These are phyloP conservation scores for Coemansia sp. DNA, from an alignment of 192 early-diverging fungal species.

Conservation along the genomic window DNA sequence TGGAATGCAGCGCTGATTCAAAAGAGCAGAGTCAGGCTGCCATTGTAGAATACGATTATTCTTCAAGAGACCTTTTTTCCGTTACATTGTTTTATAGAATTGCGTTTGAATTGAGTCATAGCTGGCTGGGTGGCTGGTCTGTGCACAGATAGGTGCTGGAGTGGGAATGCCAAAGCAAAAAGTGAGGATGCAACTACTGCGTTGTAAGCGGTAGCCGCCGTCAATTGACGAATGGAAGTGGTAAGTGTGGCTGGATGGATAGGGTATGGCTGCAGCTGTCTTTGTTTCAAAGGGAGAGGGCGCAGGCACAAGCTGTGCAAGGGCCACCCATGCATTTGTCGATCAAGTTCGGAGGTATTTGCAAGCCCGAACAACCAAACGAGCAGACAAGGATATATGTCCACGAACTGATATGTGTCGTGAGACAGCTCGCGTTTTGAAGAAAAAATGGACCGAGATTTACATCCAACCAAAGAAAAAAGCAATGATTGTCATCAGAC, in stretches of 20 bases:
- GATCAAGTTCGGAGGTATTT: background rate
- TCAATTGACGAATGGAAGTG: background rate
- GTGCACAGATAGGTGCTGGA: background rate
- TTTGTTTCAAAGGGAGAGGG: background rate
- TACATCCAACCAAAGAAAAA: too few species aligned
- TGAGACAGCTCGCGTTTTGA: too few species aligned
- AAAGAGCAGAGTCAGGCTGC: slow-evolving; percentile 10
- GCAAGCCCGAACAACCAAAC: background rate
- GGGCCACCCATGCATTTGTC: too few species aligned
- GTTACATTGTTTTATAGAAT: background rate
- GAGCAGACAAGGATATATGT: too few species aligned
- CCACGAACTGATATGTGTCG: too few species aligned
- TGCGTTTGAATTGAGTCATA: background rate
- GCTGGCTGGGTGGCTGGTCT: background rate
- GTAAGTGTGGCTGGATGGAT: background rate
- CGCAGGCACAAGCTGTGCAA: background rate
- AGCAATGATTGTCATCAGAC: slow-evolving; percentile 9
- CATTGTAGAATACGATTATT: slow-evolving; percentile 3
- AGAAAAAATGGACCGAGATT: too few species aligned
- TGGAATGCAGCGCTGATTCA: slow-evolving; percentile 48
- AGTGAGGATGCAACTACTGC: too few species aligned
- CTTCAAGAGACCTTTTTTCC: too few species aligned
- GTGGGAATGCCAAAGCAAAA: too few species aligned
- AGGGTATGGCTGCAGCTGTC: background rate
- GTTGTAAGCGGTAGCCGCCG: too few species aligned